Conservation (phyloP, 495 filamentous ascomycete species). For the Copromyces sp. region DNA sequence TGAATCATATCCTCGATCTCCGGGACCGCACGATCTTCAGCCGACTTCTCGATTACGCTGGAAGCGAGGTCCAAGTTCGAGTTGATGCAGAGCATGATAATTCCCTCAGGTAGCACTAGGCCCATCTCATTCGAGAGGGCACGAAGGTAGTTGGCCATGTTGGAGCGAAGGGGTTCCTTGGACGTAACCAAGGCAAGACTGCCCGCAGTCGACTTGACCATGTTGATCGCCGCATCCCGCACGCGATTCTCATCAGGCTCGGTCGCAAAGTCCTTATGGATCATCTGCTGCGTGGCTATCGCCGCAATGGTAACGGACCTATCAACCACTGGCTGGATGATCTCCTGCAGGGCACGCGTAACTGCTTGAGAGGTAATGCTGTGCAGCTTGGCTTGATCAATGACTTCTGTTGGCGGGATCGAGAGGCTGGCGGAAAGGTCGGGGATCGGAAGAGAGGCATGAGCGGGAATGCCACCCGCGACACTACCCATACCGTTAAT, state of each 20-base stretch:
- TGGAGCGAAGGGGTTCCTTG: conserved; percentile 90
- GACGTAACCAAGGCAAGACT: conserved; percentile 94
- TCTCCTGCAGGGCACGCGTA: conserved; percentile 80
- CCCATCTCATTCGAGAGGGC: conserved; percentile 56
- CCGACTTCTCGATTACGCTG: conserved; percentile 83
- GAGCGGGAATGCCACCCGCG: conserved; percentile 59
- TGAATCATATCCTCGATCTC: conserved; percentile 92
- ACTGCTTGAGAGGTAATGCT: conserved; percentile 76
- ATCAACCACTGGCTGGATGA: conserved; percentile 93
- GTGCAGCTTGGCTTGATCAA: conserved; percentile 58
- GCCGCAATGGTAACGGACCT: conserved; percentile 94
- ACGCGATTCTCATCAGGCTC: conserved; percentile 83
- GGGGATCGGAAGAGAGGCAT: conserved; percentile 65
- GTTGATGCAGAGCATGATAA: conserved; percentile 94
- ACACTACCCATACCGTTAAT: conserved; percentile 62
- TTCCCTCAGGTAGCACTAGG: conserved; percentile 72
- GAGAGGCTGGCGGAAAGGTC: conserved; percentile 64
- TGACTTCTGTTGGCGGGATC: conserved; percentile 67
- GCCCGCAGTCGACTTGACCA: conserved; percentile 86
- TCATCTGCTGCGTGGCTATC: conserved; percentile 86
- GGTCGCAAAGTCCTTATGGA: conserved; percentile 90
- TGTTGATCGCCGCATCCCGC: conserved; percentile 72
- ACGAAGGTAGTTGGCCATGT: conserved; percentile 95
- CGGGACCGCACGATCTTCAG: conserved; percentile 81
- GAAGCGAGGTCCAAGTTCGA: conserved; percentile 93